These are phyloP conservation scores for Picochlorum costavermella DNA, from an alignment of 139 green algal genomes.

Conservation along the genomic window DNA sequence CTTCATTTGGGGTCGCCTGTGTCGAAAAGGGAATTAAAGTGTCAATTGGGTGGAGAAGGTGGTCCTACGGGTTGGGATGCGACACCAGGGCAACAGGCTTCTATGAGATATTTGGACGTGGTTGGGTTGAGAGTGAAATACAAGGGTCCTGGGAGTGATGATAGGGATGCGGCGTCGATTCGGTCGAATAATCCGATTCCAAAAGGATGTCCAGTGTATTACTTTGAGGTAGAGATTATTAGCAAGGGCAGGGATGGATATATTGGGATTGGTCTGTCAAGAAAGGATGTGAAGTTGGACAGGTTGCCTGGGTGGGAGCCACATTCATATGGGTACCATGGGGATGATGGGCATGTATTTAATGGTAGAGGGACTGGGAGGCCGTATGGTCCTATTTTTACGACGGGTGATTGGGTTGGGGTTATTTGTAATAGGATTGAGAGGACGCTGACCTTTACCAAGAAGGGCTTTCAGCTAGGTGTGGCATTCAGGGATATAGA, in stretches of 20 bases:
- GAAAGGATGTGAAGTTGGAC: constrained; percentile 46
- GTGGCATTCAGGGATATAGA: constrained; percentile 58
- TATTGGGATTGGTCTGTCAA: constrained; percentile 66
- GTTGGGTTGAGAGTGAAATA: constrained; percentile 33
- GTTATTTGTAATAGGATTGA: constrained; percentile 42
- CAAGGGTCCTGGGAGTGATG: constrained; percentile 48
- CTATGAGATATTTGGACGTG: constrained; percentile 29
- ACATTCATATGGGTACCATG: constrained; percentile 75
- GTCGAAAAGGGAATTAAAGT: constrained; percentile 7
- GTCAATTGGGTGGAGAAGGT: not conserved
- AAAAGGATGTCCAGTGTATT: constrained; percentile 53
- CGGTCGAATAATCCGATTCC: constrained; percentile 60
- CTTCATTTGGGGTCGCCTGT: not conserved
- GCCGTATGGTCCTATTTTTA: constrained; percentile 45
- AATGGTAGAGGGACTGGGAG: constrained; percentile 37
- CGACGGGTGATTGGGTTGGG: constrained; percentile 50
- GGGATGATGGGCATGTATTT: constrained; percentile 67
- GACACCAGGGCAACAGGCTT: constrained; percentile 1
- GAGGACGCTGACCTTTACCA: constrained; percentile 45
- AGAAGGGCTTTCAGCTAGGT: constrained; percentile 56
- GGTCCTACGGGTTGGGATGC: constrained; percentile 15
- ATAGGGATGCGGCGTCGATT: constrained; percentile 62
- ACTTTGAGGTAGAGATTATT: constrained; percentile 65
- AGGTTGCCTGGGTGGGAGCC: constrained; percentile 76
- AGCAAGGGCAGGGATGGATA: constrained; percentile 54